These are phyloP conservation scores for Citeromyces nyonsensis DNA, from an alignment of 805 yeast species.

Conservation along the genomic window DNA sequence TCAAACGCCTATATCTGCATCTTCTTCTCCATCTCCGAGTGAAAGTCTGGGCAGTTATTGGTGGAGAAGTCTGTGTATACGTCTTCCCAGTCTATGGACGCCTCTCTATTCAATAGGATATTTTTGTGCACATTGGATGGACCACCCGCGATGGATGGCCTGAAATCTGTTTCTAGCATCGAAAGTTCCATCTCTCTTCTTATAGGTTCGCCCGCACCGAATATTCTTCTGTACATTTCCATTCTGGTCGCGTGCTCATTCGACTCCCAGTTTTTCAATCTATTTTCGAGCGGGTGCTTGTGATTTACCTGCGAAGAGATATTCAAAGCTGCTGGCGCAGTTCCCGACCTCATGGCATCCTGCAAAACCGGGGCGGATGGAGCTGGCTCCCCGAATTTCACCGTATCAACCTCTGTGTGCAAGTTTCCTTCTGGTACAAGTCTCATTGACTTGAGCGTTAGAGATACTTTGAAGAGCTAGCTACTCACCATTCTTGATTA, in stretches of 20 bases:
- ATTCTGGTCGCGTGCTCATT: conserved; percentile 55
- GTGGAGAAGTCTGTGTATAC: conserved; percentile 43
- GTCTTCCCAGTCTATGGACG: conserved; percentile 86
- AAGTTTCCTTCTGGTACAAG: conserved; percentile 37
- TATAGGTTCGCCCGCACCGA: conserved; percentile 91
- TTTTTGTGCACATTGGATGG: conserved; percentile 52
- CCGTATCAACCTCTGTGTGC: conserved; percentile 30
- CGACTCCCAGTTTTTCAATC: conserved; percentile 68
- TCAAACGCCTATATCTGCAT: not conserved
- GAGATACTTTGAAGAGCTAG: too few species aligned
- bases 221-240: conserved; percentile 68
- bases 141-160: conserved; percentile 49
- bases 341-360: conserved; percentile 16
- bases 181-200: conserved; percentile 80
- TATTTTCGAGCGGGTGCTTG: conserved; percentile 75
- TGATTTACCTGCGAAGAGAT: conserved; percentile 49
- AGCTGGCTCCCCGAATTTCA: conserved; percentile 36
- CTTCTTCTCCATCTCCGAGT: conserved; percentile 52
- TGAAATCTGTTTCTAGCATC: conserved; percentile 54
- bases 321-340: conserved; percentile 10
- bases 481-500: too few species aligned
- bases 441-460: conserved; percentile 23
- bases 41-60: conserved; percentile 35
- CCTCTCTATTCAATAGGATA: conserved; percentile 65
- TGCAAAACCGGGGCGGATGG: conserved; percentile 57